Conservation (phyloP, 352 stramenopile species). For the Thalassiosira exigua region DNA sequence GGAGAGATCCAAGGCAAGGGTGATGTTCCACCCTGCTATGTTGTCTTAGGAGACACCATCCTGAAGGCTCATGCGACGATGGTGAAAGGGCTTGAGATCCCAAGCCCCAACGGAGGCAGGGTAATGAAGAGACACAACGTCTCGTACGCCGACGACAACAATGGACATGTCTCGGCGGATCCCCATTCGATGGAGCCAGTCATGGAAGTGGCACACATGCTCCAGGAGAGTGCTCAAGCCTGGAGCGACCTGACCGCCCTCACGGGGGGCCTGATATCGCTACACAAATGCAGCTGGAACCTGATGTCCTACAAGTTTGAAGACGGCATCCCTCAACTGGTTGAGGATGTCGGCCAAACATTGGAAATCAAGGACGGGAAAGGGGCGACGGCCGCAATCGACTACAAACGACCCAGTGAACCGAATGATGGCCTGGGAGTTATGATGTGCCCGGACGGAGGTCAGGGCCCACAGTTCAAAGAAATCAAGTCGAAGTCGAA, state of each 20-base stretch:
- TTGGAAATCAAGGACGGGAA: background rate
- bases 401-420: background rate
- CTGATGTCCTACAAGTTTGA: background rate
- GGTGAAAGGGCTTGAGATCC: background rate
- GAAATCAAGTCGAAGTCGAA: background rate
- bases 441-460: background rate
- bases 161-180: background rate
- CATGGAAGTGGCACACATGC: background rate
- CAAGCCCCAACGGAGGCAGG: background rate
- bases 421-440: constrained; percentile 10
- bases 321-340: background rate
- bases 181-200: background rate
- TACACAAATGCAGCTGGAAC: constrained; percentile 12
- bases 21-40: background rate
- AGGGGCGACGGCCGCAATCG: background rate
- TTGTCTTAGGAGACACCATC: background rate
- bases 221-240: constrained; percentile 6
- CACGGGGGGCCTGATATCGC: background rate
- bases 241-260: constrained; percentile 3
- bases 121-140: background rate
- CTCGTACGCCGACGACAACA: background rate
- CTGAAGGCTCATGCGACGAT: background rate
- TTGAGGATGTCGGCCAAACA: background rate
- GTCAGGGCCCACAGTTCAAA: constrained; percentile 5
- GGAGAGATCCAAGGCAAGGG: constrained; percentile 19